Conservation (phyloP, 2,329 filamentous ascomycete genomes). For the Leptoxyphium fumago region DNA sequence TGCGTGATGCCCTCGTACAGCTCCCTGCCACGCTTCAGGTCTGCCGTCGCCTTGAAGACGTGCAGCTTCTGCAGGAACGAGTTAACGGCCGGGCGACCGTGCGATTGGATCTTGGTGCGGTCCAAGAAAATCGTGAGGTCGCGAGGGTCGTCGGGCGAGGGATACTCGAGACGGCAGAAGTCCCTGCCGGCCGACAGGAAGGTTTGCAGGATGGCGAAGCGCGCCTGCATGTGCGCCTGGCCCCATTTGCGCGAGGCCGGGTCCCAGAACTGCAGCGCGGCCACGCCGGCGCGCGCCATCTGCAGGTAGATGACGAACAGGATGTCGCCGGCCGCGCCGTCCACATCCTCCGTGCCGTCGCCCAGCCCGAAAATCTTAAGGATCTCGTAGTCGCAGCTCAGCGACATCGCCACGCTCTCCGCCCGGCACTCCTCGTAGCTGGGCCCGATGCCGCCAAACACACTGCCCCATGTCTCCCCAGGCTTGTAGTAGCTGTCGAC, state of each 20-base stretch:
- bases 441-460: slow-evolving; percentile 76
- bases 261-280: slow-evolving; percentile 87
- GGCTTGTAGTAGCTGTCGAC: slow-evolving; percentile 84
- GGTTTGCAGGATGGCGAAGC: slow-evolving; percentile 72
- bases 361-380: slow-evolving; percentile 87
- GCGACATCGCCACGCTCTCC: slow-evolving; percentile 82
- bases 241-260: slow-evolving; percentile 85
- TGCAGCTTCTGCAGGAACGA: slow-evolving; percentile 82
- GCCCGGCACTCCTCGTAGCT: slow-evolving; percentile 92
- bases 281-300: slow-evolving; percentile 87
- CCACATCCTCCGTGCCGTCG: slow-evolving; percentile 56
- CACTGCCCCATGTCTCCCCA: slow-evolving; percentile 85
- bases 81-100: slow-evolving; percentile 70
- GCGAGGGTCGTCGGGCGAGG: slow-evolving; percentile 41
- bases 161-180: slow-evolving; percentile 71
- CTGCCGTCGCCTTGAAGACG: slow-evolving; percentile 81
- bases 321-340: slow-evolving; percentile 67
- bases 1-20: slow-evolving; percentile 75
- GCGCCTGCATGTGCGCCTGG: slow-evolving; percentile 73
- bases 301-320: slow-evolving; percentile 77
- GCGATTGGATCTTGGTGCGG: slow-evolving; percentile 69
- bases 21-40: slow-evolving; percentile 59
- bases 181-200: slow-evolving; percentile 76
- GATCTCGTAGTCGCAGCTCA: slow-evolving; percentile 77
- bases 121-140: slow-evolving; percentile 74